Evolutionary conservation across 805 yeast species (phyloP), one percentile per base, ranked within the genome.

Genomic region (Sungouiozyma intestinalis): DNA sequence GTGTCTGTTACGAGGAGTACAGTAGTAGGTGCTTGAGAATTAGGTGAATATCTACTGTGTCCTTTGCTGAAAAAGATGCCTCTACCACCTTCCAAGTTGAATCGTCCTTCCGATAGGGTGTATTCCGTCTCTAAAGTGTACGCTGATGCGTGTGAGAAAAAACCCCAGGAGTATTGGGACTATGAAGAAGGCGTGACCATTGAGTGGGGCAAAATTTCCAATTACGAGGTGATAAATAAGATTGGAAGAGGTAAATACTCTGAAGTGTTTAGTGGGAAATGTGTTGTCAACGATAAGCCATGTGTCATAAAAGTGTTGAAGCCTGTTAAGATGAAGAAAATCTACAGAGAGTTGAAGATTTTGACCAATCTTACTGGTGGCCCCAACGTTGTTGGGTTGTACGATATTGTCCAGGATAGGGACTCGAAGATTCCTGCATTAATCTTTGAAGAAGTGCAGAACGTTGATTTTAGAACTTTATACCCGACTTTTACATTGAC

Each of bases 241-340:
- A 73, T 88, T 40, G 97, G 97, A 9, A 73, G 96, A 44, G 97
- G 97, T 39, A 86, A 86, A 64, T 88, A 88, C 60, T 83, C 94
- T 14, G 97, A 88, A 65, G 97, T 88, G 38, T 88, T 88, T 55
- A 77, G 85, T 50, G 97, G 96, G 5, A 72, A 83, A 33, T 78
- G 83, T 51, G 67, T 81, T 16, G 58, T 71, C 35, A 73, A 73
- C 44, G 77, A 79, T 42, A 70, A 72, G 41, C 71, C 78, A 41
- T 78, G 88, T 52, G 95, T 88, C 40, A 84, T 88, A 56, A 88
- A 88, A 64, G 96, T 86, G 18, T 72, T 88, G 55, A 88, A 88
- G 61, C 97, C 97, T 2, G 95, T 88, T 27, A 87, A 87, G 65
- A 70, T 87, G 61, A 87, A 87, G 73, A 88, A 88, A 67, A 88